Base-by-base conservation (phyloP, 148 eudicot species). In the Amaranthus palmeri region DNA sequence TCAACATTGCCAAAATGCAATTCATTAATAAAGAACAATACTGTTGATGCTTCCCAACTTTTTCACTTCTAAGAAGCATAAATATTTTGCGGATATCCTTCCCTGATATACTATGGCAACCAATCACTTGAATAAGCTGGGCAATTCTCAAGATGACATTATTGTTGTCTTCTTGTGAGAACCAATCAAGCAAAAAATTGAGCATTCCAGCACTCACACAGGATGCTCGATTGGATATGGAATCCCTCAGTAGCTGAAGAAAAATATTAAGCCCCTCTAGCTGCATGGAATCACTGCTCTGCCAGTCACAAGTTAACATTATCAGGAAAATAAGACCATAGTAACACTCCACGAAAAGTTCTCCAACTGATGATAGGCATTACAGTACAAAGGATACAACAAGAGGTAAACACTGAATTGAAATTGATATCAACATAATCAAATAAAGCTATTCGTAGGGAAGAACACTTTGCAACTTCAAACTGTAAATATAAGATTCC, bases 181-280 rank as follows among this genome's bases (percentile, higher is more conserved):
- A 96, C 97, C 97, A 96, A 79, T 92, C 92, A 71, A 96, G 88
- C 78, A 96, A 93, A 85, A 90, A 92, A 73, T 80, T 83, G 69
- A 96, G 96, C 96, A 92, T 96, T 83, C 96, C 97, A 15, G 93
- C 93, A 85, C 84, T 83, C 67, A 92, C 96, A 76, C 99, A 96
- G 69, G 93, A 90, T 75, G 89, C 92, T 78, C 86, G 85, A 76
- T 88, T 96, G 59, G 96, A 90, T 76, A 92, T 88, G 41, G 96
- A 96, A 82, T 92, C 97, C 71, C 83, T 84, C 56, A 96, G 86
- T 67, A 96, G 89, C 80, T 88, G 92, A 74, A 92, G 89, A 79
- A 92, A 96, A 42, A 83, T 75, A 84, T 83, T 81, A 51, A 96
- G 99, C 83, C 99, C 99, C 62, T 86, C 81, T 65, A 83, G 88